phyloP scores from a whole-genome alignment of 169 alveolate genomes.

The Fabrea salina region DNA sequence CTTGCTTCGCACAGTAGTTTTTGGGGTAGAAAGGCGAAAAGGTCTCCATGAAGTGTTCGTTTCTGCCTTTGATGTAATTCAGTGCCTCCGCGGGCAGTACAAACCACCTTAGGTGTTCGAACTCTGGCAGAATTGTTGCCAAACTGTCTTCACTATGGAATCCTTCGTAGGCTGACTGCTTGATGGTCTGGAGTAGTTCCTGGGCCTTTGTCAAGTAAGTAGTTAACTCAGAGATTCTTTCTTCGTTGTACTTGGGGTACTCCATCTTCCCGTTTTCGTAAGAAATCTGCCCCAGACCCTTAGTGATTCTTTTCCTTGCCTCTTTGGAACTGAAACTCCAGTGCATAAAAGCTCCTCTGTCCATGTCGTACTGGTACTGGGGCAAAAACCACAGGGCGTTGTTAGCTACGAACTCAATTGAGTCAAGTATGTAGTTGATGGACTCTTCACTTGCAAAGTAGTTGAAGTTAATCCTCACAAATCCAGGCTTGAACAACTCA shows the following conservation, averaged over 20 bases:
- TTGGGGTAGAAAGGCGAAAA: not conserved
- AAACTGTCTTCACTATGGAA: not conserved
- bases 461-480: constrained; percentile 86
- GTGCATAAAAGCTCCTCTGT: not conserved
- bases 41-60: not conserved
- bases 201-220: not conserved
- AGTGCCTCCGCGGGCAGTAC: constrained; percentile 9
- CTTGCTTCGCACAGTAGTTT: not conserved
- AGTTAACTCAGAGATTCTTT: not conserved
- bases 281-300: not conserved
- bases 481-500: constrained; percentile 91
- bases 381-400: constrained; percentile 89
- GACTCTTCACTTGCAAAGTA: constrained; percentile 78
- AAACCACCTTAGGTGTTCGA: constrained; percentile 30
- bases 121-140: not conserved
- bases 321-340: not conserved
- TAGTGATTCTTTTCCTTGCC: not conserved
- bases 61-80: not conserved
- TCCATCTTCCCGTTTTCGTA: not conserved
- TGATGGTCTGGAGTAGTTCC: not conserved
- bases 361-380: constrained; percentile 66
- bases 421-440: constrained; percentile 73
- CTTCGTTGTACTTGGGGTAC: not conserved
- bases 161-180: not conserved
- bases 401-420: constrained; percentile 85